These are phyloP conservation scores for Calycina herbarum DNA, from an alignment of 2,329 filamentous ascomycete genomes.

Conservation along the genomic window DNA sequence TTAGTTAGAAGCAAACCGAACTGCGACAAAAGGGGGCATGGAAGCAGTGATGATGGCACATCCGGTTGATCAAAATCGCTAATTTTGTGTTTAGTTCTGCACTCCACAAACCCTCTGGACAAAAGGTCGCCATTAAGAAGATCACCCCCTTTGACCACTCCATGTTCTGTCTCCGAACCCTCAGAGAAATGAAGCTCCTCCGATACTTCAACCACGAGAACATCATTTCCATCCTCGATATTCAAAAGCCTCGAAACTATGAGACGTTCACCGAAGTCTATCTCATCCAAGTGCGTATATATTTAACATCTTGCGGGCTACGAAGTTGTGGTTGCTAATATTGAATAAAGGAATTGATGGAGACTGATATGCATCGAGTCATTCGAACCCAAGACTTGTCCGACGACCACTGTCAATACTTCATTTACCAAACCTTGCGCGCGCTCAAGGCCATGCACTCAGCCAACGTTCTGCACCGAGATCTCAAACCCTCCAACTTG, in stretches of 20 bases:
- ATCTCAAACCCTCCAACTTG: conserved; percentile 95
- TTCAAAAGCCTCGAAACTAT: conserved; percentile 95
- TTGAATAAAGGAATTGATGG: conserved; percentile 80
- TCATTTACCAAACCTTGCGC: conserved; percentile 98
- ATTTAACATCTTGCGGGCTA: conserved; percentile 14
- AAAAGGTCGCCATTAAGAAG: conserved; percentile 99
- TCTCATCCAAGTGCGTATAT: conserved; percentile 78
- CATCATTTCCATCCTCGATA: conserved; percentile 98
- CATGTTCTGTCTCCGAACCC: conserved; percentile 95
- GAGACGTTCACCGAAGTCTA: conserved; percentile 98
- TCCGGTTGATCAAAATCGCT: conserved; percentile 5
- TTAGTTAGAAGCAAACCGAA: background rate
- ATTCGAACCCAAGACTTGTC: conserved; percentile 98
- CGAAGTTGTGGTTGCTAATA: conserved; percentile 20
- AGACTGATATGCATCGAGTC: conserved; percentile 99
- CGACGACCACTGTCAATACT: conserved; percentile 99
- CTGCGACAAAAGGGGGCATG: background rate
- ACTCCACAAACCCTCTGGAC: conserved; percentile 94
- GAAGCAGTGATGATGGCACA: background rate
- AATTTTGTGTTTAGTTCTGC: conserved; percentile 66
- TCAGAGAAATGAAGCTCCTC: conserved; percentile 98
- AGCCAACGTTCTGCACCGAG: conserved; percentile 94
- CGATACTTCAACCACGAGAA: conserved; percentile 99
- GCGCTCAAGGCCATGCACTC: conserved; percentile 99
- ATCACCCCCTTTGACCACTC: conserved; percentile 99